These are phyloP conservation scores for Penicillium tannophilum DNA, from an alignment of 495 filamentous ascomycete genomes.

Conservation along the genomic window DNA sequence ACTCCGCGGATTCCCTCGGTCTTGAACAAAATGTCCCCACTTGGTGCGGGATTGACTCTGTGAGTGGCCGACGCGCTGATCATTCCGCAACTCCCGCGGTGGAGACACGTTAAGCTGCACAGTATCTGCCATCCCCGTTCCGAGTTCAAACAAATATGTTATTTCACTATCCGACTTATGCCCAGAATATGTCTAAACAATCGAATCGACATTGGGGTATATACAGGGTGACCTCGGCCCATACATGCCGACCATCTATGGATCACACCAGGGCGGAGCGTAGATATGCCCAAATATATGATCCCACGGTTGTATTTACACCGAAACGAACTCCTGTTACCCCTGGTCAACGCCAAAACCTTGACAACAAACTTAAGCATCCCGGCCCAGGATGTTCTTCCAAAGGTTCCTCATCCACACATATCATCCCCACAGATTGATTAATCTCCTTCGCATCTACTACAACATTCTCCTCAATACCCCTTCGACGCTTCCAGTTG, in stretches of 20 bases:
- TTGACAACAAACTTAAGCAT: background rate
- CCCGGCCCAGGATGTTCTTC: background rate
- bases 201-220: background rate
- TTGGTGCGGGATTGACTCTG: background rate
- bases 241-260: background rate
- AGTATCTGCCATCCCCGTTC: background rate
- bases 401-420: background rate
- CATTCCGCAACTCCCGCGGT: conserved; percentile 1
- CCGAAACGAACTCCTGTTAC: too few species aligned
- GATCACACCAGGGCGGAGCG: too few species aligned
- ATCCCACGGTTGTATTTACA: too few species aligned
- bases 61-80: background rate
- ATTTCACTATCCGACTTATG: background rate
- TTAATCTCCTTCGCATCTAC: conserved; percentile 19
- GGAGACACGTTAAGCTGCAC: background rate
- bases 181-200: too few species aligned
- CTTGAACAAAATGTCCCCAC: background rate
- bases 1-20: background rate
- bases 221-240: background rate
- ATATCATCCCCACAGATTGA: conserved; percentile 8
- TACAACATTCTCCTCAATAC: conserved; percentile 20
- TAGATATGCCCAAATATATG: too few species aligned
- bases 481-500: conserved; percentile 31
- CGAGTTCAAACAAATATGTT: background rate
- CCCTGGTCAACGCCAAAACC: background rate